Base-by-base conservation (phyloP, 352 stramenopile species). In the Aphanomyces invadans region DNA sequence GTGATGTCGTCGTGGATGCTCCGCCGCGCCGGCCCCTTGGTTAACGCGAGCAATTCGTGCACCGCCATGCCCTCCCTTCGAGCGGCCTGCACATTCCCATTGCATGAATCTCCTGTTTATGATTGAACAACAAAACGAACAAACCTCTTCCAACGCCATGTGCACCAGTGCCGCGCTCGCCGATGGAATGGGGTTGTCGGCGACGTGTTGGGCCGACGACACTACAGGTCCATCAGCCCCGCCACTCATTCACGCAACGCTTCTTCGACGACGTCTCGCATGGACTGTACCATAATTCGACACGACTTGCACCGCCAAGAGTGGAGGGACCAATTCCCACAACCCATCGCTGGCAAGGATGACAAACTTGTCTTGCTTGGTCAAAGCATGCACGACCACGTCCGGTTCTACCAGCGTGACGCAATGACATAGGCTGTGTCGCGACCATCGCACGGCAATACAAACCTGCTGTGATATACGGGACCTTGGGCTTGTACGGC, bases 401-500 rank as follows among this genome's bases (percentile, higher is more conserved):
- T 78, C 86, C 15, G 83, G 86, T 46, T 91, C 78, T 57, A 26
- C 12, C 44, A 45, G 17, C 19, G 49, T 19, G 9, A 45, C 38
- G 38, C 17, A 9, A 17, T 9, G 38, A 17, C 38, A 9, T 17
- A 45, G 38, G 9, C 38, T 17, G 9, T 45, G 17, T 17, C 9
- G 38, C 17, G 38, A 45, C 38, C 9, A 48, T n/a, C n/a, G n/a
- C n/a, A n/a, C n/a, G n/a, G n/a, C n/a, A n/a, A n/a, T n/a, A n/a
- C n/a, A n/a, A n/a, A 57, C 49, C 49, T 0, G 75, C 82, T 4
- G 79, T 90, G 36, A 92, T 89, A 38, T 90, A 92, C 4, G 81
- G 83, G 2, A 92, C 72, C 45, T 92, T 92, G 69, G 79, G 76
- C 76, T 97, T 97, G 71, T 97, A 97, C 5, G 89, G 92, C 57